phyloP scores from a whole-genome alignment of 2,329 filamentous ascomycete genomes.

The Phaeoacremonium minimum region DNA sequence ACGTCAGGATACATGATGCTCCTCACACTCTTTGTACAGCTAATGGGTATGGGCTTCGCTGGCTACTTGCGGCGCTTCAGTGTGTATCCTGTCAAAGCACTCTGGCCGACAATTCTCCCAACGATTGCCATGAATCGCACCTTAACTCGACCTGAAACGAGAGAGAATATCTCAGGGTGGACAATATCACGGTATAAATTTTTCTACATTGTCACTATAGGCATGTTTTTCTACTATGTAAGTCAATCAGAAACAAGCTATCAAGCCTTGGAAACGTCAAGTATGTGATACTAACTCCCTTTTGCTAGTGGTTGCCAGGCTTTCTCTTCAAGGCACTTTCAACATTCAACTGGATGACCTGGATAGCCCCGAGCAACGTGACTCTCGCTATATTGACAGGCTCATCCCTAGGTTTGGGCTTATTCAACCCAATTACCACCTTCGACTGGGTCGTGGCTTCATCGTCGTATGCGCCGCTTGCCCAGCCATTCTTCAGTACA shows the following conservation, averaged over 20 bases:
- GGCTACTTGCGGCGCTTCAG: slow-evolving; percentile 31
- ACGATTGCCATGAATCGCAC: slow-evolving; percentile 29
- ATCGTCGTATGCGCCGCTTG: slow-evolving; percentile 29
- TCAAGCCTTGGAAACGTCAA: too few species aligned
- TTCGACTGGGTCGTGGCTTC: slow-evolving; percentile 46
- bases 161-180: slow-evolving; percentile 35
- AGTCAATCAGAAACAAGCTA: too few species aligned
- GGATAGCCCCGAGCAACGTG: slow-evolving; percentile 41
- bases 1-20: slow-evolving; percentile 35
- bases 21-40: slow-evolving; percentile 32
- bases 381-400: slow-evolving; percentile 38
- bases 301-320: slow-evolving; percentile 45
- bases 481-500: slow-evolving; percentile 34
- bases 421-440: slow-evolving; percentile 43
- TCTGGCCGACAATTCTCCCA: slow-evolving; percentile 38
- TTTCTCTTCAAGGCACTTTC: slow-evolving; percentile 37
- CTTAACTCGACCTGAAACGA: slow-evolving; percentile 24
- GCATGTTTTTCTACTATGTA: slow-evolving; percentile 38
- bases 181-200: slow-evolving; percentile 37
- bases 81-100: slow-evolving; percentile 29
- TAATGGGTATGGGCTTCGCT: slow-evolving; percentile 37
- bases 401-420: slow-evolving; percentile 30
- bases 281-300: too few species aligned
- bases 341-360: slow-evolving; percentile 45
- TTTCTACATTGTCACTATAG: slow-evolving; percentile 30